A percentile compares a stretch with the other conserved stretches of the same genome.
Conservation (phyloP, 768 basidiomycete species). For the Kwoniella botswanensis region DNA sequence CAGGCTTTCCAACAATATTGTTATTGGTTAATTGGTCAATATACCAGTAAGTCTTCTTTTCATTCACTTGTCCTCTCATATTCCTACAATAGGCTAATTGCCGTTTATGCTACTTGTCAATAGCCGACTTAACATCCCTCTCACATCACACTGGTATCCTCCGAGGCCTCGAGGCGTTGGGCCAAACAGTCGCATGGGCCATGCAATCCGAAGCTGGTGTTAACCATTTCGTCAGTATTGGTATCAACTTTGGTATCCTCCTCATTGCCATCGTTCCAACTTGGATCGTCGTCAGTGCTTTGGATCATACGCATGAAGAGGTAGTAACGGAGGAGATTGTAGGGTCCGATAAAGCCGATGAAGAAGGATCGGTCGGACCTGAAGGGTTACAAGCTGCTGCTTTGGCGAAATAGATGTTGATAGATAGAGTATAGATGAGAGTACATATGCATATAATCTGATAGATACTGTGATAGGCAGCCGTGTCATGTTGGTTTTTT, state of each 20-base stretch:
- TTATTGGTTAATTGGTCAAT: conserved; percentile 50
- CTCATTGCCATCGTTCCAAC: conserved; percentile 32
- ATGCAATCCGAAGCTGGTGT: conserved; percentile 42
- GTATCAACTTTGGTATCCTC: conserved; percentile 41
- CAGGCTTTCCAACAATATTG: conserved; percentile 46
- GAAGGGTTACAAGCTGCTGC: background rate
- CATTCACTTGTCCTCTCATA: background rate
- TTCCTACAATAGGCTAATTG: background rate
- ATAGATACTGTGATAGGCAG: no score
- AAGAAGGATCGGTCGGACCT: background rate
- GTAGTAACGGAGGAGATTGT: conserved; percentile 18
- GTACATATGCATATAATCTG: background rate
- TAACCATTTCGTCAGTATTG: conserved; percentile 43
- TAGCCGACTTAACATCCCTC: conserved; percentile 31
- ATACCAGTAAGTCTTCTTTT: conserved; percentile 17
- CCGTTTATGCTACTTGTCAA: no score
- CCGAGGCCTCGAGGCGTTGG: conserved; percentile 45
- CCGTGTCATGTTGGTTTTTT: no score
- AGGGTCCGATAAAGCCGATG: conserved; percentile 3
- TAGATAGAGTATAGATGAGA: background rate
- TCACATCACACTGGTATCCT: conserved; percentile 44
- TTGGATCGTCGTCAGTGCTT: conserved; percentile 34
- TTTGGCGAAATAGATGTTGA: background rate
- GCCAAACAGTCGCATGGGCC: conserved; percentile 53
- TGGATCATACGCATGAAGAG: conserved; percentile 34